Base-by-base conservation (phyloP, 2,329 filamentous ascomycete species). In the Colletotrichum camelliae region DNA sequence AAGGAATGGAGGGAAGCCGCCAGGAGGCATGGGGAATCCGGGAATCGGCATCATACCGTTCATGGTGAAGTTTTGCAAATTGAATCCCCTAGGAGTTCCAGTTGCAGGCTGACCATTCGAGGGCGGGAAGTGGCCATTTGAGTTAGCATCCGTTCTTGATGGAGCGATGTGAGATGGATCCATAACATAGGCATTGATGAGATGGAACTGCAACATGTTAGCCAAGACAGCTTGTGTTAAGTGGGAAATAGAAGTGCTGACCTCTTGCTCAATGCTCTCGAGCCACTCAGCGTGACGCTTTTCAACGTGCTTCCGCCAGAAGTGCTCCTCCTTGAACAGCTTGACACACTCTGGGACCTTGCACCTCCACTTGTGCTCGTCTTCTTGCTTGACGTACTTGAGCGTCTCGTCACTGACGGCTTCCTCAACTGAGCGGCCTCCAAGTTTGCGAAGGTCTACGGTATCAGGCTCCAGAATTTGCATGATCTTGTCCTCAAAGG, bases 291-390 rank as follows among this genome's bases (percentile, higher is more conserved):
- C 84, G 83, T 99, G 97, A 74, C 97, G 93, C 87, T 99, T 99
- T 86, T 98, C 96, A 18, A 98, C 93, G 81, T 99, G 97, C 88
- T 99, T 99, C 81, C 93, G 93, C 96, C 97, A 99, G 84, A 99
- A 99, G 80, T 96, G 93, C 58, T 98, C 94, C 74, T 97, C 97
- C 85, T 98, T 98, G 90, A 99, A 99, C 9, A 99, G 88, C 85
- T 99, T 99, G 13, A 94, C 94, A 85, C 97, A 99, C 52, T 98
- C 96, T 2, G 96, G 96, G 5, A 98, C 96, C 84, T 97, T 98
- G 90, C 97, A 99, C 76, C 97, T 93, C 89, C 94, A 99, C 83
- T 98, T 98, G 81, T 96, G 94, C 84, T 98, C 96, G 80, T 99
- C 97, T 84, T 99, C 97, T 85, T 98, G 96, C 87, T 98, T 98